Evolutionary conservation across 225 moss, liverwort and hornwort genomes (phyloP).

Genomic region (Polytrichum commune): DNA sequence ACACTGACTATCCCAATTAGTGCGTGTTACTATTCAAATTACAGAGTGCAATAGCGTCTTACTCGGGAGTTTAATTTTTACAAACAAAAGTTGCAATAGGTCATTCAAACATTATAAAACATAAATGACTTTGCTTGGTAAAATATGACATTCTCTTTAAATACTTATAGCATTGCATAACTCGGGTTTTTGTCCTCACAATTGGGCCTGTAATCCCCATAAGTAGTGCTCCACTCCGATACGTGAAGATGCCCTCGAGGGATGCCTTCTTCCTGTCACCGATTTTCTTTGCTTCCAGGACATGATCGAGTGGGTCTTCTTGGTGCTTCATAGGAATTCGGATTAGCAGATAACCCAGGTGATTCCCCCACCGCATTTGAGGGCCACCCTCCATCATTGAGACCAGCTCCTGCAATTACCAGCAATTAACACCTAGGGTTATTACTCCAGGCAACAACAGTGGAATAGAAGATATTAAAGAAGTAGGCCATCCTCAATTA

Average conservation of each 20-base stretch:
- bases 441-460: no score
- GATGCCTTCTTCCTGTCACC: constrained; percentile 65
- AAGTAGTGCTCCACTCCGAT: constrained; percentile 47
- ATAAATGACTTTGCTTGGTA: no score
- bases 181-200: constrained; percentile 28
- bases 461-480: no score
- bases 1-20: no score
- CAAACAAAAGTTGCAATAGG: no score
- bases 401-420: constrained; percentile 56
- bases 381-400: constrained; percentile 79
- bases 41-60: no score
- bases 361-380: constrained; percentile 86
- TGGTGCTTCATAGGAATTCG: constrained; percentile 54
- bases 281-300: constrained; percentile 40
- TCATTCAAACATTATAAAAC: no score
- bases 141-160: no score
- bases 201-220: constrained; percentile 53
- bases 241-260: constrained; percentile 68
- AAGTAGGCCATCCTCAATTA: no score
- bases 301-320: constrained; percentile 56
- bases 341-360: constrained; percentile 75
- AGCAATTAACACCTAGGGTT: neutral
- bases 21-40: no score
- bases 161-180: no score
- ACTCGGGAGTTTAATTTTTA: no score